Evolutionary conservation across 768 basidiomycete species (phyloP), one percentile per base, ranked within the genome.

Genomic region (Suillus fuscotomentosus): DNA sequence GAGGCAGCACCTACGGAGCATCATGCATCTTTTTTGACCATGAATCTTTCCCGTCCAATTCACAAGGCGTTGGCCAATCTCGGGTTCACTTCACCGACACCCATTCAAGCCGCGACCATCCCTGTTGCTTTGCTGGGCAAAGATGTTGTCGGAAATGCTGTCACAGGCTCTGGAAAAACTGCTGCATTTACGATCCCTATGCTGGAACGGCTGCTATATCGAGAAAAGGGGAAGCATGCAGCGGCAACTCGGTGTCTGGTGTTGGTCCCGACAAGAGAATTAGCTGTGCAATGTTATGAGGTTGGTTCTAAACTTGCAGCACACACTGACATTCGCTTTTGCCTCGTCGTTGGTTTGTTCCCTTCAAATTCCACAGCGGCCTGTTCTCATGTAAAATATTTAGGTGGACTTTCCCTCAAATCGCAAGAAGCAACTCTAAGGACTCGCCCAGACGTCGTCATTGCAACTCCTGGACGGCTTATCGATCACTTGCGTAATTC

Each of bases 401-500:
- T 64, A 95, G 94, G 94, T 82, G 97, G 97, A 24, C 81, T 99
- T 24, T 97, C 96, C 3, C 75, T 98, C 24, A 97, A 97, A 75
- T 85, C 92, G 11, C 97, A 99, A 77, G 97, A 98, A 76, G 83
- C 83, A 20, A 84, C 87, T 51, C 81, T 99, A 60, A 89, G 95
- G 62, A 86, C 89, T 47, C 85, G 94, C 3, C 97, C 97, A 56
- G 97, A 99, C 74, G 83, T 99, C 57, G 84, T 99, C 61, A 94
- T 99, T 70, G 97, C 96, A 24, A 99, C 97, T 1, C 97, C 97
- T 3, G 97, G 97, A 70, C 93, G 97, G 70, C 83, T 99, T 38
- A 99, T 99, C 71, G 97, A 99, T 77, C 97, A 99, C 75, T 86
- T 99, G 59, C 94, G 89, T 71, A 99, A 99, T 73, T 96, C 97